phyloP scores from a whole-genome alignment of 106 monocot genomes.

The Vanilla planifolia region DNA sequence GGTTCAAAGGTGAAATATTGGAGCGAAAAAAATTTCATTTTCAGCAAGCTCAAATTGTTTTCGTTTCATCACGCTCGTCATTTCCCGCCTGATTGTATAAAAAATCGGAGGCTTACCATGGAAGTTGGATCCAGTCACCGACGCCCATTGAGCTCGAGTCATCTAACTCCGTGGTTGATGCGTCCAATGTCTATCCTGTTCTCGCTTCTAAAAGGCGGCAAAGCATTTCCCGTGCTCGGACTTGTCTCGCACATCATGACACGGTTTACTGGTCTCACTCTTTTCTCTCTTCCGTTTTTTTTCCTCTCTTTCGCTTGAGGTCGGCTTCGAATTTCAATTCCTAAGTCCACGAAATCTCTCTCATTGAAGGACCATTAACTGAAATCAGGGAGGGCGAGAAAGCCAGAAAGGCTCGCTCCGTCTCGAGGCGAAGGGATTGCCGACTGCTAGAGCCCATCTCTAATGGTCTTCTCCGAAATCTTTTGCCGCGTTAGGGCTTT shows the following conservation, averaged over 20 bases:
- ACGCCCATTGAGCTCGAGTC: not conserved
- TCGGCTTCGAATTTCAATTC: not conserved
- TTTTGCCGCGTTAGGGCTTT: not conserved
- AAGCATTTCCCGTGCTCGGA: not conserved
- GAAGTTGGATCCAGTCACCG: conserved; percentile 5
- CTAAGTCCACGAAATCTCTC: not conserved
- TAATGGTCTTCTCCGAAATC: not conserved
- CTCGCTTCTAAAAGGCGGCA: not conserved
- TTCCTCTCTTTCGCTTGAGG: not conserved
- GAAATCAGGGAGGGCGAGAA: not conserved
- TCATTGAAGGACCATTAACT: not conserved
- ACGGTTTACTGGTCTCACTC: not conserved
- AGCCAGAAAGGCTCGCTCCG: not conserved
- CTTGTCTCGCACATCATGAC: not conserved
- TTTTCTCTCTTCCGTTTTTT: not conserved
- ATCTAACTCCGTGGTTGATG: not conserved
- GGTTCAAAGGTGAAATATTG: too few species aligned
- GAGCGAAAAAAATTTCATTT: too few species aligned
- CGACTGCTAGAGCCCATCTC: not conserved
- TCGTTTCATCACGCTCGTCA: conserved; percentile 7
- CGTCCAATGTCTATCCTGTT: not conserved
- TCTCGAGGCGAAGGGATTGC: not conserved
- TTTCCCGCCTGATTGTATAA: conserved; percentile 16
- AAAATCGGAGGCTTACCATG: not conserved
- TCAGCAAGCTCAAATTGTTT: too few species aligned